Evolutionary conservation across 148 eudicot species (phyloP), one percentile per base, ranked within the genome.

Genomic region (Cornus florida): DNA sequence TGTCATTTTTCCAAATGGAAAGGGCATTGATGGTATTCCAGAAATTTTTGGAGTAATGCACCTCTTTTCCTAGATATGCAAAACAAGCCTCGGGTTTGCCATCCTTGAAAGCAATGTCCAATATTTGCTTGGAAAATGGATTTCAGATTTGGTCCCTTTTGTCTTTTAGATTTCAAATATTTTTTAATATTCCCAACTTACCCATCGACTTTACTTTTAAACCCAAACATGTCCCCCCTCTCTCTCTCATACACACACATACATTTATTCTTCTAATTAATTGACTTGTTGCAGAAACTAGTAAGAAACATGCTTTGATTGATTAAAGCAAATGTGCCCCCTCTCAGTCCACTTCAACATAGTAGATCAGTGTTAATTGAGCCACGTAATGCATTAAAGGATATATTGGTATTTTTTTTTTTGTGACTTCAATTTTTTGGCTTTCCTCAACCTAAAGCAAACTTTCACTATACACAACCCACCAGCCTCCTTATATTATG

Each of bases 381-480:
- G 38, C 20, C 50, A n/a, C 10, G 22, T 32, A 33, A 75, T 39
- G 59, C 50, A 65, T 8, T 12, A 5, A 24, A 41, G 71, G 78
- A 16, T 24, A 14, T 16, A 33, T 24, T 41, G 71, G 78, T 43
- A 75, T 64, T 39, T 65, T 60, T 75, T 46, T 28, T 0, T 28
- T 0, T 28, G 60, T 43, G 10, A 43, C 48, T 43, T 43, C 48
- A 4, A 31, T 75, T 31, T 20, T 69, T 77, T 75, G 60, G 81
- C 75, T 88, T 72, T 33, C 86, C 81, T 70, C 75, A 67, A 69
- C 67, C 67, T 76, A 75, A 89, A 85, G 92, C 83, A 84, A 89
- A 79, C 87, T 77, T 82, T 79, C 67, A 66, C 73, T 79, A 24
- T 82, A 80, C 80, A 79, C 80, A 75, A 85, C 56, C 72, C 83